Conservation (phyloP, 2,329 filamentous ascomycete species). For the Pochonia chlamydosporia region DNA sequence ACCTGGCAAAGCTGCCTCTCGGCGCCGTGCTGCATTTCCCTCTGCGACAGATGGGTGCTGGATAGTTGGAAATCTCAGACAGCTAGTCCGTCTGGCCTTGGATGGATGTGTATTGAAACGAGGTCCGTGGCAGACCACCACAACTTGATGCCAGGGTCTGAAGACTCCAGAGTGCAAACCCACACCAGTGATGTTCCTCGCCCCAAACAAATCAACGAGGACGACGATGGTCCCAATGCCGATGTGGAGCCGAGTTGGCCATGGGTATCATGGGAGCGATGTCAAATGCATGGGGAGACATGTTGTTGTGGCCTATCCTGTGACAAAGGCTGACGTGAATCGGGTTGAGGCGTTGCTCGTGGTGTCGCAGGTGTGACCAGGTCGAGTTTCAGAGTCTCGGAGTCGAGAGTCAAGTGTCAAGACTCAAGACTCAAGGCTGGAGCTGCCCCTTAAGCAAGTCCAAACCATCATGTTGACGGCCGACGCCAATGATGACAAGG, state of each 20-base stretch:
- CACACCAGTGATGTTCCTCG: neutral
- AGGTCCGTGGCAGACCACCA: conserved; percentile 6
- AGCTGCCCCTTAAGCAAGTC: too few relatives aligned
- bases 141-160: neutral
- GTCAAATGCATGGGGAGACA: neutral
- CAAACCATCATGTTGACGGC: too few relatives aligned
- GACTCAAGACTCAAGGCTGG: too few relatives aligned
- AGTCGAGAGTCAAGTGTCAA: neutral
- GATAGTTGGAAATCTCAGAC: neutral
- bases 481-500: too few relatives aligned
- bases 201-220: too few relatives aligned
- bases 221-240: neutral
- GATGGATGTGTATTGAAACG: neutral
- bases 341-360: neutral
- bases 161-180: neutral
- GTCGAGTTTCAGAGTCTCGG: conserved; percentile 2
- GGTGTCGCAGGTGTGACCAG: conserved; percentile 4
- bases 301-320: neutral
- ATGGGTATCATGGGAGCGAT: too few relatives aligned
- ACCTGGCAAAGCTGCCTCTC: neutral
- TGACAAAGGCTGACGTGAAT: conserved; percentile 1
- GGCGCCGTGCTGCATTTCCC: neutral
- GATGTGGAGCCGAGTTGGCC: neutral
- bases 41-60: neutral
- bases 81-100: conserved; percentile 4